These are phyloP conservation scores for Pelargonium nanum DNA, from an alignment of 345 rosid genomes.

Conservation along the genomic window DNA sequence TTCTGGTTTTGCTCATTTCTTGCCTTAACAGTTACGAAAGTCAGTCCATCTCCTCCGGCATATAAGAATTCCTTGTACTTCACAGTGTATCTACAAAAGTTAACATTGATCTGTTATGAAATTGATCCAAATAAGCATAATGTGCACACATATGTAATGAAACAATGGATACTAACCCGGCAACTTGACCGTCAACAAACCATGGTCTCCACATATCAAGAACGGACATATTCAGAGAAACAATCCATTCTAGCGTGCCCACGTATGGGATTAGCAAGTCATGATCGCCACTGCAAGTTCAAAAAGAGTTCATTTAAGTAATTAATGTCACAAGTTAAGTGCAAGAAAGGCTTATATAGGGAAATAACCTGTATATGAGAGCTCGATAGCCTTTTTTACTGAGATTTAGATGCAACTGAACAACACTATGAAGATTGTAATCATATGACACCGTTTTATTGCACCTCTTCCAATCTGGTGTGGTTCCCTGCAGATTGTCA, in stretches of 20 bases:
- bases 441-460: conserved; percentile 14
- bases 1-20: too few species aligned
- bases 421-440: conserved; percentile 4
- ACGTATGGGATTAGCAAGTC: conserved; percentile 22
- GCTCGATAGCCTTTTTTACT: conserved; percentile 17
- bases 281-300: conserved; percentile 22
- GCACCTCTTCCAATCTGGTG: conserved; percentile 22
- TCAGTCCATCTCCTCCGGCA: conserved; percentile 2
- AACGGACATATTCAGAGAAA: conserved; percentile 16
- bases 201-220: conserved; percentile 24
- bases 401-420: conserved; percentile 18
- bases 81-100: conserved; percentile 4
- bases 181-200: conserved; percentile 31
- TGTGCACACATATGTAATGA: too few species aligned
- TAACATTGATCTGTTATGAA: too few species aligned
- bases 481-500: conserved; percentile 12
- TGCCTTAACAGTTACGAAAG: conserved; percentile 22
- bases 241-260: conserved; percentile 23
- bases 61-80: background rate
- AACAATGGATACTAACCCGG: conserved; percentile 14
- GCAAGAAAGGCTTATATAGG: background rate
- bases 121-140: too few species aligned
- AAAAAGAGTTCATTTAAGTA: background rate
- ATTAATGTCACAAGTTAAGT: background rate
- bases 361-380: conserved; percentile 21